Conservation (phyloP, 176 grass and related monocot species). For the Avena sativa region DNA sequence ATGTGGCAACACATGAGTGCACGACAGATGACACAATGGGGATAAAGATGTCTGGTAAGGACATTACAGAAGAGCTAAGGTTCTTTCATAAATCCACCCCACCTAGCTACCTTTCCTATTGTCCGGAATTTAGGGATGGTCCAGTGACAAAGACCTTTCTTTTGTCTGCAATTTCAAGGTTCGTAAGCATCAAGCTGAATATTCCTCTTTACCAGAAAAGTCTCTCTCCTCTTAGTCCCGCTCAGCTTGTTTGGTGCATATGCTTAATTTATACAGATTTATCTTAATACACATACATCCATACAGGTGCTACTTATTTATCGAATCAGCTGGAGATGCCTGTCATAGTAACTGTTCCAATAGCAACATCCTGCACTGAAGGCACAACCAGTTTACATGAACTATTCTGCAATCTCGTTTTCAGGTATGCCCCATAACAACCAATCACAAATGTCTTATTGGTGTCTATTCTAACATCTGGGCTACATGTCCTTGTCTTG, state of each 20-base stretch:
- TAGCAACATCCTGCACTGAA: constrained; percentile 18
- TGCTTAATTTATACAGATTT: neutral
- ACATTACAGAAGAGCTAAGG: constrained; percentile 52
- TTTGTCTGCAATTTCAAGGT: constrained; percentile 44
- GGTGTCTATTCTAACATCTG: constrained; percentile 5
- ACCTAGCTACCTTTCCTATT: constrained; percentile 46
- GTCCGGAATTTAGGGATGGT: constrained; percentile 50
- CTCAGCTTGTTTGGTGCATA: constrained; percentile 9
- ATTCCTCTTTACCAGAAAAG: constrained; percentile 28
- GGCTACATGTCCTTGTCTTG: constrained; percentile 25
- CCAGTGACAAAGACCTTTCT: constrained; percentile 50
- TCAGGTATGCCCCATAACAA: constrained; percentile 25
- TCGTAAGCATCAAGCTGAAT: constrained; percentile 51
- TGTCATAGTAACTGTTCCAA: constrained; percentile 16
- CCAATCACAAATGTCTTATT: neutral
- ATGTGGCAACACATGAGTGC: constrained; percentile 29
- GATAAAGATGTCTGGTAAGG: constrained; percentile 32
- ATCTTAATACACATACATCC: neutral
- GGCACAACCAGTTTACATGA: neutral
- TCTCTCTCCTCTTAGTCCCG: neutral
- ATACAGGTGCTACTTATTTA: constrained; percentile 2
- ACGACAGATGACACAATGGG: neutral
- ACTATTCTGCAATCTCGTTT: neutral
- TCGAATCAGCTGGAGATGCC: neutral
- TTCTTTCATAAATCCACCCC: constrained; percentile 49